These are phyloP conservation scores for Neurospora sp. DNA, from an alignment of 495 filamentous ascomycete genomes.

Conservation along the genomic window DNA sequence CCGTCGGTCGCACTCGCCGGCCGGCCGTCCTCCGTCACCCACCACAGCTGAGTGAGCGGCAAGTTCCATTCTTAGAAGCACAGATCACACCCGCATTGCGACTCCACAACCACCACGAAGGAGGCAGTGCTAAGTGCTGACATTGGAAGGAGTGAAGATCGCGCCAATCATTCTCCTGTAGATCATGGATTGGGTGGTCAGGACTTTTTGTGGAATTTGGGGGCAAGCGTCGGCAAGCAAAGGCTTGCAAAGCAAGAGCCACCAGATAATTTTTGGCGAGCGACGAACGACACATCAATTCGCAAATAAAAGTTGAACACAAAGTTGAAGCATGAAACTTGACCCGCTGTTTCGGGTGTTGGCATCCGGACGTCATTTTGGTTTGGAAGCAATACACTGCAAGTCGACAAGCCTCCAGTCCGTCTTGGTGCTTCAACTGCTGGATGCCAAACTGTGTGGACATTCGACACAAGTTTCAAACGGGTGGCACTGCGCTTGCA, in stretches of 20 bases:
- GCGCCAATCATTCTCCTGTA: not conserved
- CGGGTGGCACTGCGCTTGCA: not conserved
- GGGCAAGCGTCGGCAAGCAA: too few species aligned
- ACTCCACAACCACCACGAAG: not conserved
- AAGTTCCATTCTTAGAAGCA: not conserved
- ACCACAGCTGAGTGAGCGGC: not conserved
- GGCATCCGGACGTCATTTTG: not conserved
- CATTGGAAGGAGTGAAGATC: not conserved
- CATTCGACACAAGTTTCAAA: not conserved
- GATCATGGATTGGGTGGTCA: not conserved
- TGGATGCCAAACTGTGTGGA: not conserved
- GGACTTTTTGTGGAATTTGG: not conserved
- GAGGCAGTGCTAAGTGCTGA: not conserved
- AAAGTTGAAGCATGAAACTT: not conserved
- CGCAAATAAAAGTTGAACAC: not conserved
- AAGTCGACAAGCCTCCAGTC: not conserved
- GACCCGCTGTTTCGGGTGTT: not conserved
- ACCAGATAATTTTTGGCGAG: too few species aligned
- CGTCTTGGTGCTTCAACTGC: not conserved
- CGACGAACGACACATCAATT: too few species aligned
- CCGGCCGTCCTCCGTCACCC: not conserved
- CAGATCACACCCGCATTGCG: not conserved
- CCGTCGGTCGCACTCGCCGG: not conserved
- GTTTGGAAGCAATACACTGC: not conserved
- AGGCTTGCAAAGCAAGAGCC: too few species aligned